Evolutionary conservation across 1,284 basidiomycete species (phyloP).

Genomic region (Lentinus polychrous): DNA sequence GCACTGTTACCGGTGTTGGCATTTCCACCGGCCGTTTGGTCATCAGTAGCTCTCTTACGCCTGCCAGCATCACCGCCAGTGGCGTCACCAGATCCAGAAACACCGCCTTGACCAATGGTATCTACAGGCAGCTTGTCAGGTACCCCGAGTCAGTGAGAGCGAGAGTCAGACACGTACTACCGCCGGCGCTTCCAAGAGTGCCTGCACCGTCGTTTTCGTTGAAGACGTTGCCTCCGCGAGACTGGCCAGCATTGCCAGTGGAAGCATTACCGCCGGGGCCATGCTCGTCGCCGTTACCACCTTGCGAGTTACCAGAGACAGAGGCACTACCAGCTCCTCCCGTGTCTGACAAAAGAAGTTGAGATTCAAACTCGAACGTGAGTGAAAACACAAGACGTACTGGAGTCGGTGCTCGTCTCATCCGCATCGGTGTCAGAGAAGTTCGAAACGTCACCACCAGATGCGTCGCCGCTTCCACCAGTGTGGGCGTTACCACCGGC

Average conservation of each 20-base stretch:
- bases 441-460: slow-evolving; percentile 14
- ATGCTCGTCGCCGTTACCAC: slow-evolving; percentile 11
- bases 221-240: slow-evolving; percentile 10
- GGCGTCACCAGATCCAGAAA: slow-evolving; percentile 14
- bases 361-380: not conserved
- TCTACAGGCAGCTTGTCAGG: slow-evolving; percentile 7
- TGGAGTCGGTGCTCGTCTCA: slow-evolving; percentile 11
- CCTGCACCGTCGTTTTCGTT: slow-evolving; percentile 8
- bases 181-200: slow-evolving; percentile 8
- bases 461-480: slow-evolving; percentile 4
- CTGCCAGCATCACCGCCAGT: slow-evolving; percentile 15
- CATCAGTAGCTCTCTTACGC: slow-evolving; percentile 14
- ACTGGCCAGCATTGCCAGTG: slow-evolving; percentile 10
- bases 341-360: slow-evolving; percentile 7
- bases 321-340: slow-evolving; percentile 9
- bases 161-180: slow-evolving; percentile 8
- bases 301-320: slow-evolving; percentile 7
- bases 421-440: slow-evolving; percentile 2
- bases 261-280: slow-evolving; percentile 14
- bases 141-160: not conserved
- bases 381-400: slow-evolving; percentile 8
- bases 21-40: slow-evolving; percentile 18
- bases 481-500: slow-evolving; percentile 13
- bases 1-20: slow-evolving; percentile 21
- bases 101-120: slow-evolving; percentile 13